Base-by-base conservation (phyloP, 495 filamentous ascomycete genomes). In the Talaromyces trachyspermus region DNA sequence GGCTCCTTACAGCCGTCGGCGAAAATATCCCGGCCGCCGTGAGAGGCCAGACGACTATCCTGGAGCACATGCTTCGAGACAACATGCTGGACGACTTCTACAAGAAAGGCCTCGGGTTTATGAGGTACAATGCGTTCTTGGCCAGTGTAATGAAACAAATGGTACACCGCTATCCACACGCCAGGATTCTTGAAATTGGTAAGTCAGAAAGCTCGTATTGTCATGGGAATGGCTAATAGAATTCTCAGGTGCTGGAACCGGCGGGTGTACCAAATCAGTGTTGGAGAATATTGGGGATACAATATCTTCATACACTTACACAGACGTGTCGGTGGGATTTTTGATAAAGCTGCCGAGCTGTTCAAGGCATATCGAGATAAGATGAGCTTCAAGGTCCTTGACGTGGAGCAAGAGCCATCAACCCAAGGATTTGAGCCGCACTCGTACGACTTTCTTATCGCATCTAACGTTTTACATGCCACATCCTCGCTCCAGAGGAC, bases 311-410 rank as follows among this genome's bases (percentile, higher is more conserved):
- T 69, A 72, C 44, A 71, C 64, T 14, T 71, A 68, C 54, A 78
- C 72, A 19, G 70, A 79, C 50, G 67, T 71, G 19, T 68, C 57
- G 1, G 33, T 48, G 18, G 66, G 53, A 5, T 75, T 70, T 51
- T 76, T 79, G 53, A 55, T 1, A 17, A 47, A 6, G 59, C 61
- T 0, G 5, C 12, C 5, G 38, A 61, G 4, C 12, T 38, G 0
- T 55, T 66, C 36, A 24, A 27, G 0, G 51, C 30, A 9, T 36
- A 56, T 8, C 26, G 6, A 0, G 44, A 61, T 12, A 54, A 55
- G 23, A 63, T 77, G 55, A 51, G 33, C 2, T 79, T 66, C 59
- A 66, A 71, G 49, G 35, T 46, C 0, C 48, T 77, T 1, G 61
- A 80, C 56, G 52, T 64, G 9, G 62, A 69, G 24, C 46, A 62